phyloP scores from a whole-genome alignment of 176 grass and related monocot species.

The Coix lacrymajobi region DNA sequence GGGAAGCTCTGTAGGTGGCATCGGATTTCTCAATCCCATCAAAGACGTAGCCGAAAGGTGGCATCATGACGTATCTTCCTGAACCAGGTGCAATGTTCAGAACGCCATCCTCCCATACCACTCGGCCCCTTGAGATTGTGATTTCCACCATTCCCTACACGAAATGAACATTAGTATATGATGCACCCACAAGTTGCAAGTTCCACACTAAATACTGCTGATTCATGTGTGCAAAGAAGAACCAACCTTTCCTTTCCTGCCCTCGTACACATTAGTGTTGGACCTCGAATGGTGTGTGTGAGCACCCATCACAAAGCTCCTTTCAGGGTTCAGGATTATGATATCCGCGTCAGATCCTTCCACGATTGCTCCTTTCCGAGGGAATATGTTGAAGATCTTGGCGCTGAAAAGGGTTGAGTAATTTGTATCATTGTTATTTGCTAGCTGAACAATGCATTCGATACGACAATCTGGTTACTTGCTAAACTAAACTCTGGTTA shows the following conservation, averaged over 20 bases:
- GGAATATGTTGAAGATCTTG: conserved; percentile 95
- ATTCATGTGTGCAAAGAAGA: neutral
- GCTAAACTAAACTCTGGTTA: neutral
- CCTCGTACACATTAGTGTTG: conserved; percentile 78
- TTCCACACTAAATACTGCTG: neutral
- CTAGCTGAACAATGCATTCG: neutral
- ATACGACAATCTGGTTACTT: neutral
- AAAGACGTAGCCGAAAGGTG: conserved; percentile 76
- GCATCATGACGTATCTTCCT: conserved; percentile 65
- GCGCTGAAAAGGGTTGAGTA: conserved; percentile 47
- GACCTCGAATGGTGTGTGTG: conserved; percentile 77
- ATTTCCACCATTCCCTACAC: conserved; percentile 85
- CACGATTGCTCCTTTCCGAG: conserved; percentile 76
- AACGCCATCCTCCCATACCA: conserved; percentile 76
- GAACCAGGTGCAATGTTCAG: conserved; percentile 63
- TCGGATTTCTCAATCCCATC: conserved; percentile 79
- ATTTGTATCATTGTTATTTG: neutral
- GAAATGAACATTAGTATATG: neutral
- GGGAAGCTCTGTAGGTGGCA: conserved; percentile 59
- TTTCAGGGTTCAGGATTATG: conserved; percentile 81
- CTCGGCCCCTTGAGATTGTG: conserved; percentile 73
- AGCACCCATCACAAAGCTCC: conserved; percentile 55
- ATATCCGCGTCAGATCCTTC: conserved; percentile 94
- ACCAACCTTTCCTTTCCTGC: conserved; percentile 78
- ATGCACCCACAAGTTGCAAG: conserved; percentile 1